Percentiles rank a stretch among this genome's conserved stretches.
These are phyloP conservation scores for Carex littledalei DNA, from an alignment of 176 grass and related monocot genomes.

Conservation along the genomic window DNA sequence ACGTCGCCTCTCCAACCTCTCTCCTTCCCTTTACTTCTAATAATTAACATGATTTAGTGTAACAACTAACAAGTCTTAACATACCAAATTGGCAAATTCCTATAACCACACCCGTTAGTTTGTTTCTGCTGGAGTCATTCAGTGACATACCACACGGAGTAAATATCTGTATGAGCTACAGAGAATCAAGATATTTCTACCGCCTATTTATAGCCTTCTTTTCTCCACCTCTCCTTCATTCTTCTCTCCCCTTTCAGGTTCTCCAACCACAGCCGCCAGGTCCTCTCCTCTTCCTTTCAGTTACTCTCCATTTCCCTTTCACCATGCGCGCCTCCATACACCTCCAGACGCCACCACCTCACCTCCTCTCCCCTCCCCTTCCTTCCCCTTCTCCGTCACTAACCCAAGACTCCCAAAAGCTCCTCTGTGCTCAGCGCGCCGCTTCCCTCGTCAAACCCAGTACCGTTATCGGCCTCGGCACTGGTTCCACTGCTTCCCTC, in stretches of 20 bases:
- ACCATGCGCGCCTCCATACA: conserved; percentile 46
- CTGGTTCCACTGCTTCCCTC: conserved; percentile 66
- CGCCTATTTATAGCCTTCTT: conserved; percentile 3
- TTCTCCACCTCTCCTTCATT: conserved; percentile 17
- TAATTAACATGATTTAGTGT: not conserved
- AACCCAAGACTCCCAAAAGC: conserved; percentile 63
- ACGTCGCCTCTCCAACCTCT: not conserved
- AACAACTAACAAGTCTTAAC: not conserved
- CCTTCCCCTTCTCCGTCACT: not conserved
- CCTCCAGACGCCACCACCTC: conserved; percentile 20
- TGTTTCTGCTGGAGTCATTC: too few relatives aligned
- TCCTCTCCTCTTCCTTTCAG: conserved; percentile 14
- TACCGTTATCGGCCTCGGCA: conserved; percentile 63
- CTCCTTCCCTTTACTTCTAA: not conserved
- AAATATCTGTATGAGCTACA: not conserved
- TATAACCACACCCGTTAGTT: not conserved
- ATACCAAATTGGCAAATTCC: not conserved
- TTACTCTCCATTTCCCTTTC: not conserved
- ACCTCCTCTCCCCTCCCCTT: not conserved
- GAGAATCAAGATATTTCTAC: not conserved
- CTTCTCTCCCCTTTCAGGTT: not conserved
- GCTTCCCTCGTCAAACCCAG: conserved; percentile 36
- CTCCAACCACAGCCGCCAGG: not conserved
- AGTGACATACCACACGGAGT: not conserved
- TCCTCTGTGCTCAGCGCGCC: conserved; percentile 49